Evolutionary conservation across 495 filamentous ascomycete species (phyloP).

Genomic region (Cenococcum geophilum): DNA sequence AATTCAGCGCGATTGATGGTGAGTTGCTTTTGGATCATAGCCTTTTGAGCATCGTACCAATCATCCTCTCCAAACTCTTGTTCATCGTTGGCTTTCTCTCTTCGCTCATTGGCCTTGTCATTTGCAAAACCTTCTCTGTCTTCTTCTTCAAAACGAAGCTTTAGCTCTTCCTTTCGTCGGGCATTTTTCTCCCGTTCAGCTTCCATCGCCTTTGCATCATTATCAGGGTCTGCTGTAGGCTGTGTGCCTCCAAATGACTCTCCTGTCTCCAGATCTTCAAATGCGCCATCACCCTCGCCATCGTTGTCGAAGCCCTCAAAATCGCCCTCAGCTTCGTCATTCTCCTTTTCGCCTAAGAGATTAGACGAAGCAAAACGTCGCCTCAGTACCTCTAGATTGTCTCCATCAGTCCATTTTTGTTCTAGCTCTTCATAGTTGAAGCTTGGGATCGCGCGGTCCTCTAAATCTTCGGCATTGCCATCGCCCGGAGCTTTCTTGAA

Average conservation of each 20-base stretch:
- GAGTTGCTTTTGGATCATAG: constrained; percentile 84
- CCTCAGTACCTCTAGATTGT: constrained; percentile 67
- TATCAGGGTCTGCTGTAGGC: constrained; percentile 38
- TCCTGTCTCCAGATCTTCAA: constrained; percentile 81
- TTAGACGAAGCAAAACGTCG: constrained; percentile 67
- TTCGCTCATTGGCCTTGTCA: constrained; percentile 64
- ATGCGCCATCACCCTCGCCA: constrained; percentile 77
- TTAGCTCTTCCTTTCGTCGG: constrained; percentile 85
- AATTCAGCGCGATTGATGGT: constrained; percentile 93
- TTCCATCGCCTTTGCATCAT: constrained; percentile 51
- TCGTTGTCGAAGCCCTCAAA: constrained; percentile 41
- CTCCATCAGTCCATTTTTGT: constrained; percentile 73
- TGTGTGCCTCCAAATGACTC: constrained; percentile 49
- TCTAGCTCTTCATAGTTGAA: constrained; percentile 78
- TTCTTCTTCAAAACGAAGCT: constrained; percentile 92
- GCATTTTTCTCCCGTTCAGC: constrained; percentile 89
- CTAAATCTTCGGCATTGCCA: constrained; percentile 53
- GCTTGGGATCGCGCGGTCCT: constrained; percentile 70
- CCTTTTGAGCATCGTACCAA: constrained; percentile 97
- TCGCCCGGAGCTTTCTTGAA: constrained; percentile 69
- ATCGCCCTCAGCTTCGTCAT: constrained; percentile 47
- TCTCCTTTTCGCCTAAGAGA: constrained; percentile 37
- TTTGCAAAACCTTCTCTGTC: constrained; percentile 89
- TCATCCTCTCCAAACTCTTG: constrained; percentile 91
- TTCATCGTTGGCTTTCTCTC: constrained; percentile 54